A percentile compares a stretch with the other conserved stretches of the same genome.
phyloP scores from a whole-genome alignment of 768 basidiomycete species.

The Pisolithus microcarpus region DNA sequence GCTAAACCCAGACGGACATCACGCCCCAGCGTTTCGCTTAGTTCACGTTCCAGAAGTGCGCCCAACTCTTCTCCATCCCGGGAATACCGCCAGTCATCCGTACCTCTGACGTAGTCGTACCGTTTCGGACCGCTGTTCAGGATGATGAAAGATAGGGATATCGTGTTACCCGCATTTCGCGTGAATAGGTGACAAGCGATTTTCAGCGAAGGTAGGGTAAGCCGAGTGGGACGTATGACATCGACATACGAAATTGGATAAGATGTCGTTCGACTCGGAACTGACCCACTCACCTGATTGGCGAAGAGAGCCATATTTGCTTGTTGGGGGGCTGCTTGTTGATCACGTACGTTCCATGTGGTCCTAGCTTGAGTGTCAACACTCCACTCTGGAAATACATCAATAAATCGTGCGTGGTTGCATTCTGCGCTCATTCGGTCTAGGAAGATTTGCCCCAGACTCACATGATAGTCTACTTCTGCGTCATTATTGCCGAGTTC shows the following conservation, averaged over 20 bases:
- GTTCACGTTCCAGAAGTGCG: constrained; percentile 60
- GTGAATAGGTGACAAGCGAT: not conserved
- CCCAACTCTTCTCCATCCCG: constrained; percentile 59
- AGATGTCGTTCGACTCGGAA: not conserved
- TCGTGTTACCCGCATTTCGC: too few species aligned
- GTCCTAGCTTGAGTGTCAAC: constrained; percentile 69
- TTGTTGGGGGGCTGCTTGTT: constrained; percentile 98
- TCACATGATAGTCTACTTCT: constrained; percentile 87
- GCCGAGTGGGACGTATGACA: too few species aligned
- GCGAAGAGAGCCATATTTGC: constrained; percentile 94
- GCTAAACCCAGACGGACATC: constrained; percentile 27
- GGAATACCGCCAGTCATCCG: constrained; percentile 67
- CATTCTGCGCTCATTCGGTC: not conserved
- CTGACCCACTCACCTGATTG: constrained; percentile 53
- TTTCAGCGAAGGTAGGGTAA: not conserved
- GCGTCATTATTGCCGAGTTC: constrained; percentile 44
- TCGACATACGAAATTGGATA: constrained; percentile 1
- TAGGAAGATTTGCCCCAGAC: constrained; percentile 18
- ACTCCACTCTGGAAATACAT: constrained; percentile 66
- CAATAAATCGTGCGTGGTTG: not conserved
- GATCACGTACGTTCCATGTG: constrained; percentile 84
- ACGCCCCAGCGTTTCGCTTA: constrained; percentile 37
- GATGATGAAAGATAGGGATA: not conserved
- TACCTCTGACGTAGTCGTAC: constrained; percentile 62
- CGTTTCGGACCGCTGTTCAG: constrained; percentile 81